These are phyloP conservation scores for Achaetomium macrosporum DNA, from an alignment of 2,329 filamentous ascomycete species.

Conservation along the genomic window DNA sequence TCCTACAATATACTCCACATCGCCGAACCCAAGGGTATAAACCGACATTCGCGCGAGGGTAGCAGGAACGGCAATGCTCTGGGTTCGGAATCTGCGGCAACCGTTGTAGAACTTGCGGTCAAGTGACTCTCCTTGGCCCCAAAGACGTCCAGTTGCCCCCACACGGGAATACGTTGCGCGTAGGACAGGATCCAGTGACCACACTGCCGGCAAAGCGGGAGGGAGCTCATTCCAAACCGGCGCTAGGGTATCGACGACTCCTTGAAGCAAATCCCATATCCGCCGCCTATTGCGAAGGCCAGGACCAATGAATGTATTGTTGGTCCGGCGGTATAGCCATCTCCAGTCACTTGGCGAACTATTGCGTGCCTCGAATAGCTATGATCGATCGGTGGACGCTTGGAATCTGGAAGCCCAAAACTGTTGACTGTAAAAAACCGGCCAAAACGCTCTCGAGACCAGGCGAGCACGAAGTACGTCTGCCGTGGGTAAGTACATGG, in stretches of 20 bases:
- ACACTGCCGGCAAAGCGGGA: not conserved
- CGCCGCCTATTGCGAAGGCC: constrained; percentile 3
- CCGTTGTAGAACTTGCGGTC: not conserved
- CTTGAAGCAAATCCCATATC: constrained; percentile 1
- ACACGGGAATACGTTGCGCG: not conserved
- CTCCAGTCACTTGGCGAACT: not conserved
- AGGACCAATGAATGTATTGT: not conserved
- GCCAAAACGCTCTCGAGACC: not conserved
- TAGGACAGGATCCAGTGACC: not conserved
- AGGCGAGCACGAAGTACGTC: constrained; percentile 1
- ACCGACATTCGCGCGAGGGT: not conserved
- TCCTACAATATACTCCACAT: not conserved
- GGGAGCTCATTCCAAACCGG: constrained; percentile 5
- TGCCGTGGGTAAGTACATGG: not conserved
- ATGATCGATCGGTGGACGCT: not conserved
- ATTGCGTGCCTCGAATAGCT: not conserved
- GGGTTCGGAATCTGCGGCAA: not conserved
- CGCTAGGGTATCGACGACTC: not conserved
- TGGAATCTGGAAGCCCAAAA: constrained; percentile 3
- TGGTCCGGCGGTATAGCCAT: constrained; percentile 1
- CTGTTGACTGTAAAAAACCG: constrained; percentile 4
- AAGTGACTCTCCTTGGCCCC: too few species aligned
- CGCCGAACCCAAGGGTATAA: not conserved
- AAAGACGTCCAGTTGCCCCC: not conserved
- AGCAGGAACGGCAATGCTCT: not conserved